These are phyloP conservation scores for Pleodorina starrii DNA, from an alignment of 139 green algal species.

Conservation along the genomic window DNA sequence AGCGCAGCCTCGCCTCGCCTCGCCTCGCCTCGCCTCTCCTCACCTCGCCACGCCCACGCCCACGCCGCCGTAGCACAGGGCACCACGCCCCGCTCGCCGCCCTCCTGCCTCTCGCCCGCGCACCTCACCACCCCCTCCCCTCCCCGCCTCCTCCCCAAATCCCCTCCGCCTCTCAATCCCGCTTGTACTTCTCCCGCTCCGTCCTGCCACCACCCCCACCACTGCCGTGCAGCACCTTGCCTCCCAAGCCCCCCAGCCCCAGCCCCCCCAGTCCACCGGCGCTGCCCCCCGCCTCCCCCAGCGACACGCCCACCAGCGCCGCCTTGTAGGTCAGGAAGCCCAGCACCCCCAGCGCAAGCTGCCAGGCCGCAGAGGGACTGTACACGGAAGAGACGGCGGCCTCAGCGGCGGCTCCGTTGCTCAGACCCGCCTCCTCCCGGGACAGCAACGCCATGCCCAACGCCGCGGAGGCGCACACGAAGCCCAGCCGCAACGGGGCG, in stretches of 20 bases:
- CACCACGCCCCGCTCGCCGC: too few species aligned
- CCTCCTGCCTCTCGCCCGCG: too few species aligned
- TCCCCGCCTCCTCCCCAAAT: too few species aligned
- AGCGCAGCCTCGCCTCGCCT: too few species aligned
- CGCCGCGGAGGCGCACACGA: conserved; percentile 30
- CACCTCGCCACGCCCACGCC: too few species aligned
- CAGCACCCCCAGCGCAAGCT: conserved; percentile 45
- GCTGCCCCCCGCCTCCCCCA: background rate
- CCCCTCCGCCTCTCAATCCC: background rate
- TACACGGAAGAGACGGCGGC: background rate
- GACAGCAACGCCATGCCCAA: conserved; percentile 33
- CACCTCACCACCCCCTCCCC: too few species aligned
- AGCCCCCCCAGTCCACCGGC: background rate
- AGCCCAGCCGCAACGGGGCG: conserved; percentile 32
- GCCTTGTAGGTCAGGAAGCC: conserved; percentile 54
- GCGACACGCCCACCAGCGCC: conserved; percentile 43
- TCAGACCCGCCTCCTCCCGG: conserved; percentile 12
- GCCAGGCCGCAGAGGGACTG: background rate
- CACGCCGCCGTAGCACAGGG: too few species aligned
- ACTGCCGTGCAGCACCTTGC: background rate
- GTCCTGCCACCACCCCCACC: background rate
- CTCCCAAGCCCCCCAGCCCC: too few species aligned
- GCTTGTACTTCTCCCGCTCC: conserved; percentile 33
- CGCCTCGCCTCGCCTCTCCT: too few species aligned
- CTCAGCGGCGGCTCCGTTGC: background rate